Base-by-base conservation (phyloP, 306 rosid species). In the Inga laurina region DNA sequence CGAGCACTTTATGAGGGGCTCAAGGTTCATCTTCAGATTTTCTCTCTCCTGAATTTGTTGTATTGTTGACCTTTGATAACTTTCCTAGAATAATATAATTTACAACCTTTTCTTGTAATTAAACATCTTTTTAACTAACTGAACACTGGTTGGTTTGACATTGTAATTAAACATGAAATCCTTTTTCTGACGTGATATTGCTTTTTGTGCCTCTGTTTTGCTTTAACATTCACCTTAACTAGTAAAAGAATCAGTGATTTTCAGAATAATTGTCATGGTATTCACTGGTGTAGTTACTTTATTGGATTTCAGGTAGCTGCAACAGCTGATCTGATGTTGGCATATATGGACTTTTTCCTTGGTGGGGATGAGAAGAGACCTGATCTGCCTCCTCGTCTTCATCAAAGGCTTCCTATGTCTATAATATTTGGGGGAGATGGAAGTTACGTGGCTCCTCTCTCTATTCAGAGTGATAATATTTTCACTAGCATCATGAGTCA, bases 1-100 rank as follows among this genome's bases (percentile, higher is more conserved):
- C 95, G 99, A 72, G 99, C 99, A 45, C 94, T 97, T 32, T 94
- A 94, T 83, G 98, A 97, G 84, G 99, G 99, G 72, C 88, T 97
- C 62, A 97, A 97, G 98, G 62, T 54, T 54, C 62, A 54, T 54
- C 11, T 54, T 54, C 62, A 5, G 24, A 54, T 54, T 54, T 52
- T 52, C 2, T 52, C 1, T 52, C n/a, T 52, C 57, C 24, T 54
- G 24, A 54, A 54, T 54, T 54, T 54, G 11, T 54, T 54, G 27
- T 54, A 54, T 54, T 54, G 21, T 54, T 19, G 62, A 27, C 62
- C 22, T 54, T 54, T 54, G 62, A 54, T 54, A 21, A 54, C 62
- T 54, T 54, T 85, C 48, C 30, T 35, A 8, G 46, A 75, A 15
- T 75, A 18, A 35, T 39, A 52, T 32, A 74, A 52, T 35, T 75